phyloP scores from a whole-genome alignment of 305 asterid genomes.

The Plantago lanceolata region DNA sequence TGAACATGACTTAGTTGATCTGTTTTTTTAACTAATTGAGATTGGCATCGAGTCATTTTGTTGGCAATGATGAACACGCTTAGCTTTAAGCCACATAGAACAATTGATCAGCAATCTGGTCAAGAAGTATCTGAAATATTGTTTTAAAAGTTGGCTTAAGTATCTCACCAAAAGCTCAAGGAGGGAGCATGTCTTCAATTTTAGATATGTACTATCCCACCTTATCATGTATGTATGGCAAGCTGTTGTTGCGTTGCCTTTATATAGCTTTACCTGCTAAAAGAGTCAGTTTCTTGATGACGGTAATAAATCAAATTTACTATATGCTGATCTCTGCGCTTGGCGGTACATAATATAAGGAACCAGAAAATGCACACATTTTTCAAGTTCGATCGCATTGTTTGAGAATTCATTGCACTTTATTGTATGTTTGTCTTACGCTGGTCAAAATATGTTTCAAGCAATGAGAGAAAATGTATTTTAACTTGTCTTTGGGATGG shows the following conservation, averaged over 20 bases:
- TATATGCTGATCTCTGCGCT: background rate
- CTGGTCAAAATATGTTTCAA: constrained; percentile 14
- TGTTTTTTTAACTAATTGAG: background rate
- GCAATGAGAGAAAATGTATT: constrained; percentile 8
- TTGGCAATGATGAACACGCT: background rate
- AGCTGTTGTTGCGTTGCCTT: too few species aligned
- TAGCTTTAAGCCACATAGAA: background rate
- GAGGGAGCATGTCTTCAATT: background rate
- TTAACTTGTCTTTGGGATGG: constrained; percentile 13
- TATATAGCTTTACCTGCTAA: too few species aligned
- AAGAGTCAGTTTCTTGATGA: background rate
- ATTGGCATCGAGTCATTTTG: background rate
- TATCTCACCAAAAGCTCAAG: background rate
- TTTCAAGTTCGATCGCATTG: background rate
- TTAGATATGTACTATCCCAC: too few species aligned
- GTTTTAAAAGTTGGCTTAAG: background rate
- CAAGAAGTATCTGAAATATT: background rate
- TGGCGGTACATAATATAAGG: too few species aligned
- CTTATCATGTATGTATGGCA: too few species aligned
- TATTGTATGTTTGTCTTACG: background rate
- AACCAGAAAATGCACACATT: too few species aligned
- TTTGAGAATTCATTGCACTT: background rate
- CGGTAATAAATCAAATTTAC: background rate
- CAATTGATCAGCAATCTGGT: background rate
- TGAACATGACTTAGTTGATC: background rate